Percentiles rank a stretch among this genome's conserved stretches.
Conservation (phyloP, 441 rosid species). For the Metrosideros polymorpha region DNA sequence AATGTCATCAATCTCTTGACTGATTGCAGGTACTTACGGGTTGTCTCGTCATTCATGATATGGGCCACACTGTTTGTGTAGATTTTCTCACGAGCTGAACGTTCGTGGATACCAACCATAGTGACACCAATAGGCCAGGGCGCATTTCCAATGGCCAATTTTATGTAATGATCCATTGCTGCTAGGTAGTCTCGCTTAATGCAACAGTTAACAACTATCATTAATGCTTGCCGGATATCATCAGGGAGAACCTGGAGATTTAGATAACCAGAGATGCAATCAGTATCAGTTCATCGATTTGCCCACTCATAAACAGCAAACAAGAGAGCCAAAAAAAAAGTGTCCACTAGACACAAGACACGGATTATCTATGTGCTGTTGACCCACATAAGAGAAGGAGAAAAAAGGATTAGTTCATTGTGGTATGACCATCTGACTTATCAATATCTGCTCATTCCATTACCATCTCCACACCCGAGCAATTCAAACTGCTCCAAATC, state of each 20-base stretch:
- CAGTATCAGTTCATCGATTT: background rate
- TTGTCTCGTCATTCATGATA: constrained; percentile 96
- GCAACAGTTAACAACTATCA: constrained; percentile 74
- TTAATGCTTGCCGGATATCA: constrained; percentile 78
- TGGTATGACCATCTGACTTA: background rate
- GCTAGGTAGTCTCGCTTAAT: constrained; percentile 88
- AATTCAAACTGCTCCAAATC: background rate
- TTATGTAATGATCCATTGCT: constrained; percentile 94
- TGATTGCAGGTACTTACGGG: constrained; percentile 90
- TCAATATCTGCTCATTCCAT: background rate
- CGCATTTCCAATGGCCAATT: constrained; percentile 86
- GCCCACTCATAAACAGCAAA: background rate
- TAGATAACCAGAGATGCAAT: background rate
- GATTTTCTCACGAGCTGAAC: constrained; percentile 95
- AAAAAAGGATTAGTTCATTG: background rate
- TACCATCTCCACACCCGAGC: background rate
- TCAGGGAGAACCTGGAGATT: constrained; percentile 56
- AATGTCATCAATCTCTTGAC: constrained; percentile 91
- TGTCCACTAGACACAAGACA: background rate
- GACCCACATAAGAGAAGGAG: background rate
- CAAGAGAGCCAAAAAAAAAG: background rate
- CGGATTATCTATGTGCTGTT: background rate
- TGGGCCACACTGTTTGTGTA: constrained; percentile 95
- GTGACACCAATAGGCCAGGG: constrained; percentile 99
- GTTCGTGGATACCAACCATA: constrained; percentile 99